Percentiles rank a stretch among this genome's conserved stretches.
phyloP scores from a whole-genome alignment of 2,329 filamentous ascomycete genomes.

The Fusarium sp. region DNA sequence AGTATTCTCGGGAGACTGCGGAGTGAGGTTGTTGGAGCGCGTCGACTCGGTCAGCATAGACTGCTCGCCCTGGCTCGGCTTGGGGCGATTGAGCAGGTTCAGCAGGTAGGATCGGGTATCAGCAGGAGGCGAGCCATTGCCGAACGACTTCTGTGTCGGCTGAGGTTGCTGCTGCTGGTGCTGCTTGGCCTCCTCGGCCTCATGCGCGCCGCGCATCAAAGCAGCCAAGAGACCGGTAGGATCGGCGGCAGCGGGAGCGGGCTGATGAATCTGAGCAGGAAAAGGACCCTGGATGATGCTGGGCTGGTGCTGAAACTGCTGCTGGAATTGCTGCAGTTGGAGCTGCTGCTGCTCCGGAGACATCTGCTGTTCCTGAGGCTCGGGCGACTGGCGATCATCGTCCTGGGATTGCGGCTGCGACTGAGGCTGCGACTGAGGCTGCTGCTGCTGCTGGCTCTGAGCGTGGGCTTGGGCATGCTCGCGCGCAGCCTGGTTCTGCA shows the following conservation, averaged over 20 bases:
- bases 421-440: slow-evolving; percentile 18
- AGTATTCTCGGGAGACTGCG: slow-evolving; percentile 55
- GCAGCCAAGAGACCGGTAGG: slow-evolving; percentile 69
- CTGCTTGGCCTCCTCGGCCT: slow-evolving; percentile 57
- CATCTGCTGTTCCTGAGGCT: slow-evolving; percentile 37
- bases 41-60: slow-evolving; percentile 56
- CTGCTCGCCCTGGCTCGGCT: slow-evolving; percentile 70
- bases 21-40: slow-evolving; percentile 58
- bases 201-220: slow-evolving; percentile 69
- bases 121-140: slow-evolving; percentile 64
- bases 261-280: slow-evolving; percentile 64
- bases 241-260: slow-evolving; percentile 67
- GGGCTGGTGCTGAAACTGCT: slow-evolving; percentile 40
- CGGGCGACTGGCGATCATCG: slow-evolving; percentile 8
- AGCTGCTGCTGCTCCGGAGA: slow-evolving; percentile 43
- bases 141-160: slow-evolving; percentile 54
- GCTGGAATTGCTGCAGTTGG: slow-evolving; percentile 43
- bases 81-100: slow-evolving; percentile 84
- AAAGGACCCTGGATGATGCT: slow-evolving; percentile 41
- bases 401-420: slow-evolving; percentile 16
- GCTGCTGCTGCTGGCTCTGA: slow-evolving; percentile 33
- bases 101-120: slow-evolving; percentile 89
- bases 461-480: slow-evolving; percentile 44
- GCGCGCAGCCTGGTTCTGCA: slow-evolving; percentile 49
- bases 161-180: slow-evolving; percentile 31